These are phyloP conservation scores for Nothomitra cinnamomea DNA, from an alignment of 2,329 filamentous ascomycete genomes.

Conservation along the genomic window DNA sequence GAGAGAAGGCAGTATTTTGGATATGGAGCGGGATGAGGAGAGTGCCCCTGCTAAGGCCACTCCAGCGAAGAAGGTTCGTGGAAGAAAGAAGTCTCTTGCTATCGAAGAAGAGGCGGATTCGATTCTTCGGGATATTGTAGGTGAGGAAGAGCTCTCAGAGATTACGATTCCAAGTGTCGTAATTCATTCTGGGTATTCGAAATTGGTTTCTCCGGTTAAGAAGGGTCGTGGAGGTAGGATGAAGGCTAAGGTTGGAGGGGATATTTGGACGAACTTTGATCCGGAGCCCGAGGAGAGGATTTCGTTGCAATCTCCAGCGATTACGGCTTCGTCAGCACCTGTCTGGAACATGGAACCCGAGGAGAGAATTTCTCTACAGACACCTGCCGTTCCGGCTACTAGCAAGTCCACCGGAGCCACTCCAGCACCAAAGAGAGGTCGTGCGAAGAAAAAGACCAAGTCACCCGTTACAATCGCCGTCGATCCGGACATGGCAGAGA, in stretches of 20 bases:
- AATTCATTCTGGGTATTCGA: too few species aligned
- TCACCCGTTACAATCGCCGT: neutral
- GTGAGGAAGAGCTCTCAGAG: too few species aligned
- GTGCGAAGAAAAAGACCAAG: neutral
- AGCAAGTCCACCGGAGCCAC: neutral
- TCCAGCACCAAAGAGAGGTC: neutral
- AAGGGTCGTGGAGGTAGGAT: too few species aligned
- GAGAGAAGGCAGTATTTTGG: too few species aligned
- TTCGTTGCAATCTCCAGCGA: neutral
- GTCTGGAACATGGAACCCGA: neutral
- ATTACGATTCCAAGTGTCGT: too few species aligned
- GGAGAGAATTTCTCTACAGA: neutral
- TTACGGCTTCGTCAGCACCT: neutral
- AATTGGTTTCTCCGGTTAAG: too few species aligned
- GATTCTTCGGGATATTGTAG: too few species aligned
- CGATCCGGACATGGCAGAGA: neutral
- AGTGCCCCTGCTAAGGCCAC: too few species aligned
- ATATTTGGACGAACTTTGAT: neutral
- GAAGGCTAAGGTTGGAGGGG: neutral
- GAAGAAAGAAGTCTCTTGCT: too few species aligned
- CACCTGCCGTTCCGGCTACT: neutral
- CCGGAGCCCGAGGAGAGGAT: neutral
- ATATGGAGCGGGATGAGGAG: too few species aligned
- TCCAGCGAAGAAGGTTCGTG: too few species aligned
- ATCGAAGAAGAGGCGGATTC: too few species aligned